Evolutionary conservation across 1,284 basidiomycete genomes (phyloP).

Genomic region (Fomitopsis pinicola): DNA sequence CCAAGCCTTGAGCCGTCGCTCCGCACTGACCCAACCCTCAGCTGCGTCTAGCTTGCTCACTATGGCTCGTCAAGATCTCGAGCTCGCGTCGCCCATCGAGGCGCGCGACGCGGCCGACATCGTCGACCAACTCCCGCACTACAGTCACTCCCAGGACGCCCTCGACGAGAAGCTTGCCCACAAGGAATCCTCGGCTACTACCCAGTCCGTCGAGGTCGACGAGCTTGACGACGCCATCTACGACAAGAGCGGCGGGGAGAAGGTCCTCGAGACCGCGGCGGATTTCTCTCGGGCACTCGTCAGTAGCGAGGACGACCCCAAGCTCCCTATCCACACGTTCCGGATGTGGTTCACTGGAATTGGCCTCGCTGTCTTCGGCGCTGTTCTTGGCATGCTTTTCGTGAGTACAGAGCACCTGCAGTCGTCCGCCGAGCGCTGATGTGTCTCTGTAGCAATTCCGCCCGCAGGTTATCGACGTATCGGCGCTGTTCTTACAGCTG

Average conservation of each 20-base stretch:
- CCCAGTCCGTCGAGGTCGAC: slow-evolving; percentile 1
- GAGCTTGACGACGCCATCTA: slow-evolving; percentile 2
- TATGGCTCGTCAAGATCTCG: slow-evolving; percentile 5
- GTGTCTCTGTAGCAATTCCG: slow-evolving; percentile 21
- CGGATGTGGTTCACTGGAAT: slow-evolving; percentile 44
- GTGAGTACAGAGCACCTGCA: slow-evolving; percentile 27
- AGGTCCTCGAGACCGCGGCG: slow-evolving; percentile 41
- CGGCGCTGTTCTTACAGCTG: slow-evolving; percentile 54
- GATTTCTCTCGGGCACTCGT: slow-evolving; percentile 47
- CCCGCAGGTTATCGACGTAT: slow-evolving; percentile 58
- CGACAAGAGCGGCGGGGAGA: slow-evolving; percentile 29
- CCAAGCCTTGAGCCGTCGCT: background rate
- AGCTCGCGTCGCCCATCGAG: slow-evolving; percentile 2
- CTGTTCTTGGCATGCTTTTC: slow-evolving; percentile 56
- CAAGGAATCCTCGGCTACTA: background rate
- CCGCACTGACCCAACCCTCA: background rate
- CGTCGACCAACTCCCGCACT: slow-evolving; percentile 4
- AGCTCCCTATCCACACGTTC: slow-evolving; percentile 44
- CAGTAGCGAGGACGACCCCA: slow-evolving; percentile 56
- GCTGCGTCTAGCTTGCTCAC: background rate
- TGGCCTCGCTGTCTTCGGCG: slow-evolving; percentile 49
- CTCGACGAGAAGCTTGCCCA: slow-evolving; percentile 5
- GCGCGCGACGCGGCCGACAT: slow-evolving; percentile 3
- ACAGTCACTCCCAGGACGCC: background rate
- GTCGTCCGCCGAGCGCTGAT: slow-evolving; percentile 3